Evolutionary conservation across 2,329 filamentous ascomycete genomes (phyloP), one percentile per base, ranked within the genome.

Genomic region (Pseudogymnoascus sp.): DNA sequence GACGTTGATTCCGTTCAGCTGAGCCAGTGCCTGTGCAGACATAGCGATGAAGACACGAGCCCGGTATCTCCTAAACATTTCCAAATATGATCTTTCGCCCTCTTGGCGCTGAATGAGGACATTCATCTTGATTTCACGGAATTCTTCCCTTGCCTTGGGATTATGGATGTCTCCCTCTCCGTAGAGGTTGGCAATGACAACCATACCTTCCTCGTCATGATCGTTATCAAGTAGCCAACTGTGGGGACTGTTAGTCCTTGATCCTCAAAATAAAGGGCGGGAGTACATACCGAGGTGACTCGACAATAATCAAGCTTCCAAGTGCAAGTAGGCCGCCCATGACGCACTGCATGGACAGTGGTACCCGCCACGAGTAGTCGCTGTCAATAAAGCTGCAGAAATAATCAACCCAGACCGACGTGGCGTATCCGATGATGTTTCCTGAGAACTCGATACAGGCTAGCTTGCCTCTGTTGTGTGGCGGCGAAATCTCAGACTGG

Each of bases 1-100:
- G 72, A 99, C 94, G 75, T 99, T 99, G 78, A 99, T 99, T 66
- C 94, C 94, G 77, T 97, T 97, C 60, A 99, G 84, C 75, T 99
- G 94, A 28, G 94, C 94, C 66, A 99, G 84, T 5, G 87, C 91
- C 75, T 97, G 94, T 3, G 94, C 94, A 34, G 93, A 97, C 94
- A 97, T 97, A 75, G 94, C 94, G 72, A 97, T 97, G 71, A 97
- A 91, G 66, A 97, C 93, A 60, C 94, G 90, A 69, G 89, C 94
- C 71, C 82, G 84, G 78, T 97, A 97, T 64, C 90, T 86, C 70
- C 83, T 87, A 80, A 97, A 99, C 94, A 99, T 99, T 64, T 97
- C 94, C 38, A 75, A 68, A 74, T 97, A 99, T 0, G 89, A 86
- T 67, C 94, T 84, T 76, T 97, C 94, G 68, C 94, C 94, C 76